Evolutionary conservation across 2,329 filamentous ascomycete genomes (phyloP).

Genomic region (Sarocladium kiliense): DNA sequence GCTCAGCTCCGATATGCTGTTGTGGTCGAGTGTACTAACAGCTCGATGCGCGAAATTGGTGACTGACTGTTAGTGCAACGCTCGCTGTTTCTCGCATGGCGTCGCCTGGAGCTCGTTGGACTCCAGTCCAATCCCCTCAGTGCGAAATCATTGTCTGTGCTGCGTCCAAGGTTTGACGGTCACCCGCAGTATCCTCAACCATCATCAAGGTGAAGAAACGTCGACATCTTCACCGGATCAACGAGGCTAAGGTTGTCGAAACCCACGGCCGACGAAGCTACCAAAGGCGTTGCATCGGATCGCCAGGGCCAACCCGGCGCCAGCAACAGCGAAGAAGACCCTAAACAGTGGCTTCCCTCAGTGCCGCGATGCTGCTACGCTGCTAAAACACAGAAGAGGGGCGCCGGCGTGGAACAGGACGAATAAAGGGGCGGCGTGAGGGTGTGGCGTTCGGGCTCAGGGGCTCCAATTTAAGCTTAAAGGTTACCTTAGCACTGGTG

Average conservation of each 20-base stretch:
- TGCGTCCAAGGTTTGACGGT: no score
- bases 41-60: no score
- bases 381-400: not conserved
- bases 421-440: not conserved
- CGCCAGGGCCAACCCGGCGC: not conserved
- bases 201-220: slow-evolving; percentile 1
- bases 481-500: not conserved
- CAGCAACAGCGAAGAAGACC: not conserved
- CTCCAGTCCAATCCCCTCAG: no score
- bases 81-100: no score
- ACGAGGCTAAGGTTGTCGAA: not conserved
- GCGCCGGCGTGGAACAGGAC: not conserved
- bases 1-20: no score
- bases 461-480: slow-evolving; percentile 5
- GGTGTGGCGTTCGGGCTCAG: slow-evolving; percentile 2
- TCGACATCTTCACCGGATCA: not conserved
- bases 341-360: not conserved
- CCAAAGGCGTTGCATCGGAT: no score
- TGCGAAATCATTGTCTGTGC: no score
- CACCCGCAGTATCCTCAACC: not conserved
- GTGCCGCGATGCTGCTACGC: not conserved
- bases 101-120: no score
- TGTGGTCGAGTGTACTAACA: no score
- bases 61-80: no score
- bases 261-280: not conserved